Percentiles rank a stretch among this genome's conserved stretches.
Evolutionary conservation across 2,329 filamentous ascomycete genomes (phyloP).

Genomic region (Aspergillus bombycis): DNA sequence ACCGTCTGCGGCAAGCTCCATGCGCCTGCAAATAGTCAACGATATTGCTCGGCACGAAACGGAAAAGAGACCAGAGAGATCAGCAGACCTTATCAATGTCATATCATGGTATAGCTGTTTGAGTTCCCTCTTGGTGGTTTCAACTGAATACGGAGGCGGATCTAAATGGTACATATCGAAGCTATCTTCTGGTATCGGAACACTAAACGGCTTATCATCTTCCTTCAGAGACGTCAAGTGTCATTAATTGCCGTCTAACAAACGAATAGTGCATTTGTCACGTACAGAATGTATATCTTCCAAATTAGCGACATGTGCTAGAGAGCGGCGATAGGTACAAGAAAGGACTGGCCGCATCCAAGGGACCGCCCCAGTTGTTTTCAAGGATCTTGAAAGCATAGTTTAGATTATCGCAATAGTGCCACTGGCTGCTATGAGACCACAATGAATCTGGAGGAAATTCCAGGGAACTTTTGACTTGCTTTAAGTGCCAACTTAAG

Average conservation of each 20-base stretch:
- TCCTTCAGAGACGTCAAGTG: slow-evolving; percentile 56
- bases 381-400: slow-evolving; percentile 19
- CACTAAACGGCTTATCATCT: slow-evolving; percentile 83
- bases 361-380: background rate
- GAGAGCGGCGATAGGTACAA: slow-evolving; percentile 13
- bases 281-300: slow-evolving; percentile 20
- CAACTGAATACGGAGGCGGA: slow-evolving; percentile 82
- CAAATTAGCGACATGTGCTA: slow-evolving; percentile 21
- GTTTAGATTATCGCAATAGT: background rate
- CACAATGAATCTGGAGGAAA: background rate
- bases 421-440: background rate
- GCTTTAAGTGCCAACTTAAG: background rate
- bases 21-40: slow-evolving; percentile 65
- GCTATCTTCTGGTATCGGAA: slow-evolving; percentile 89
- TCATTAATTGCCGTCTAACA: background rate
- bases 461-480: background rate
- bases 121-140: slow-evolving; percentile 90
- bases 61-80: background rate
- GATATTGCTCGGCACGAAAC: background rate
- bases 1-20: slow-evolving; percentile 96
- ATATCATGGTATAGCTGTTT: slow-evolving; percentile 98
- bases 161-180: slow-evolving; percentile 98
- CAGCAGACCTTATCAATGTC: slow-evolving; percentile 78
- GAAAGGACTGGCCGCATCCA: slow-evolving; percentile 6
- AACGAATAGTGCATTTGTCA: background rate